Percentiles rank a stretch among this genome's conserved stretches.
Conservation (phyloP, 1,284 basidiomycete genomes). For the Garcileccinum viscosum region DNA sequence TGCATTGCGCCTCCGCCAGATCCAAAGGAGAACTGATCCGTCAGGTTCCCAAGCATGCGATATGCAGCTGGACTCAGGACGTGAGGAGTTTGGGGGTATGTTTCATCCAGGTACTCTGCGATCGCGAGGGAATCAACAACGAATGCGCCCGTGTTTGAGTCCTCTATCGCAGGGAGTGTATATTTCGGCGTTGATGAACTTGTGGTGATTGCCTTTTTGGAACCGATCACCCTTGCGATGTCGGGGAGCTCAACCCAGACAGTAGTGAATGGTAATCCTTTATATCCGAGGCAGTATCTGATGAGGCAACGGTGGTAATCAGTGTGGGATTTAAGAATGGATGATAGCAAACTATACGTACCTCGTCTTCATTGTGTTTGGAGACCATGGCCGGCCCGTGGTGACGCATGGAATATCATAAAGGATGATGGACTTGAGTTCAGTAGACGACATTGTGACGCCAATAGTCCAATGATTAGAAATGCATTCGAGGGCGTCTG, state of each 20-base stretch:
- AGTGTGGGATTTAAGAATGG: constrained; percentile 29
- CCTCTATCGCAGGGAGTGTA: constrained; percentile 44
- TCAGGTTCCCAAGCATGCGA: constrained; percentile 3
- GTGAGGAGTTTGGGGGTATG: constrained; percentile 46
- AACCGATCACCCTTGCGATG: constrained; percentile 40
- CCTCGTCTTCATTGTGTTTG: constrained; percentile 40
- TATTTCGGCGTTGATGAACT: constrained; percentile 29
- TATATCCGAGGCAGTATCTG: constrained; percentile 50
- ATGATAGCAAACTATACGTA: no score
- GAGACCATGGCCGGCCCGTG: constrained; percentile 30
- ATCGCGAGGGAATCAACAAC: constrained; percentile 46
- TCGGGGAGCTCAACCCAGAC: constrained; percentile 49
- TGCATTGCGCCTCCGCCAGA: background rate
- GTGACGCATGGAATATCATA: constrained; percentile 32
- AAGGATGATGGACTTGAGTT: constrained; percentile 28
- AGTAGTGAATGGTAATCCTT: constrained; percentile 47
- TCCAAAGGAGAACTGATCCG: constrained; percentile 16
- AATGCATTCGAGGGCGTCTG: no score
- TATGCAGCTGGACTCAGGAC: constrained; percentile 9
- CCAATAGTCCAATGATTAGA: background rate
- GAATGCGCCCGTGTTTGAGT: constrained; percentile 35
- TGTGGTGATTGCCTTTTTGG: constrained; percentile 33
- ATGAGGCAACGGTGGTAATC: background rate
- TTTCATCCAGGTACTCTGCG: constrained; percentile 49
- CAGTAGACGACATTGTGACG: constrained; percentile 14